Evolutionary conservation across 257 asterid species (phyloP), one percentile per base, ranked within the genome.

Genomic region (Solanum ahanhuiri): DNA sequence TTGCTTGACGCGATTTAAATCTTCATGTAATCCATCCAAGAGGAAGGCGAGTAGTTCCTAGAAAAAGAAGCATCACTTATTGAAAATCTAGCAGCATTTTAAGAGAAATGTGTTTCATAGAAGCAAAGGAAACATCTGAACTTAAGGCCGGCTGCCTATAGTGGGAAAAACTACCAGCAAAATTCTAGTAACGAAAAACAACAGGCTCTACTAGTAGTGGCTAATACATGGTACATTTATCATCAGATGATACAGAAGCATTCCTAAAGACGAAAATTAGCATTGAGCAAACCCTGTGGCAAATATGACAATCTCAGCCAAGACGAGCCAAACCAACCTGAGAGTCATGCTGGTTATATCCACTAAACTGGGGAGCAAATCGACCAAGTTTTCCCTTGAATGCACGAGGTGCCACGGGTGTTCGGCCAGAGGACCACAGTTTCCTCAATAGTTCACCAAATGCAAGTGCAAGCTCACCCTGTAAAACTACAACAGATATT

Each of bases 341-440:
- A 15, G 98, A 94, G 89, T 97, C 99, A 90, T 97, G 98, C 91
- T 97, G 99, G 92, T 97, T 97, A 91, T 97, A 95, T 37, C 99
- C 99, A 85, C 98, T 94, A 90, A 97, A 97, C 88, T 94, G 98
- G n/a, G 99, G 99, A 87, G 99, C 99, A 90, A 97, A 97, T 73
- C 98, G 97, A 72, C 95, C 93, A 91, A 97, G 98, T 90, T 92
- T 94, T 72, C 95, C 95, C 92, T 97, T 97, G 89, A 97, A 97
- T 73, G 88, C 93, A 85, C 98, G 98, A 70, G 99, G 98, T 23
- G 98, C 96, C 87, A 97, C 93, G 23, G 98, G 90, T 54, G 94
- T 85, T 87, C 92, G 92, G n/a, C 98, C 98, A 35, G 98, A 92
- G 81, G 98, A 92, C 99, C 99, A 97, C 70, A 97, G 94, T 87